phyloP scores from a whole-genome alignment of 2,329 filamentous ascomycete species.

The Metarhizium sp. region DNA sequence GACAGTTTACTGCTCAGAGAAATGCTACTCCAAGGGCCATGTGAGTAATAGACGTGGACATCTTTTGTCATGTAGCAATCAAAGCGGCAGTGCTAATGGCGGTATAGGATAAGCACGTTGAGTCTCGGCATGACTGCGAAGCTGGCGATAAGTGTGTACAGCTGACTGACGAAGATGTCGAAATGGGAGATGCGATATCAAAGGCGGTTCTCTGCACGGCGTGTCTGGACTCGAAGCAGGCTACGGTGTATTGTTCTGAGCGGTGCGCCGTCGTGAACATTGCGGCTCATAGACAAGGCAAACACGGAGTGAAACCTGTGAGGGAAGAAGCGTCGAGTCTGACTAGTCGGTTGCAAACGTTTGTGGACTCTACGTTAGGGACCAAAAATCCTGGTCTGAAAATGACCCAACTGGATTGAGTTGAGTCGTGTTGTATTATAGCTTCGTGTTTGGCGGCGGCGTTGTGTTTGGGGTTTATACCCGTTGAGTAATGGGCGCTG shows the following conservation, averaged over 20 bases:
- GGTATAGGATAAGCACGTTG: constrained; percentile 27
- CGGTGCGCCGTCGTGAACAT: constrained; percentile 33
- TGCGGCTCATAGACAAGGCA: constrained; percentile 25
- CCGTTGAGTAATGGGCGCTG: not conserved
- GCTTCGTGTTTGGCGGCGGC: not conserved
- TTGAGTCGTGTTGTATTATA: not conserved
- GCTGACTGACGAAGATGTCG: constrained; percentile 27
- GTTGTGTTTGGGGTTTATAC: not conserved
- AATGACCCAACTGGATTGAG: constrained; percentile 13
- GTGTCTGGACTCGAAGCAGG: constrained; percentile 28
- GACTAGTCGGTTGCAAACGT: constrained; percentile 13
- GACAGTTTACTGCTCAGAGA: constrained; percentile 35
- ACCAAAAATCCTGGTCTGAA: constrained; percentile 24
- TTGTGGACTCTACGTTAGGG: constrained; percentile 18
- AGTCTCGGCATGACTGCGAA: constrained; percentile 30
- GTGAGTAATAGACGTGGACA: constrained; percentile 21
- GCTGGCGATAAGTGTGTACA: constrained; percentile 31
- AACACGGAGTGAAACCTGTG: constrained; percentile 19
- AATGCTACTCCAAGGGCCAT: constrained; percentile 29
- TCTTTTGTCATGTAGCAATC: not conserved
- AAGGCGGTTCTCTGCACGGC: constrained; percentile 30
- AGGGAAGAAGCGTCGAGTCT: constrained; percentile 13
- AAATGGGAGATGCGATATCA: constrained; percentile 24
- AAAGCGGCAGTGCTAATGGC: constrained; percentile 13
- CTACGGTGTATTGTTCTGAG: constrained; percentile 31